Evolutionary conservation across 2,329 filamentous ascomycete species (phyloP).

Genomic region (Botrytis squamosa): DNA sequence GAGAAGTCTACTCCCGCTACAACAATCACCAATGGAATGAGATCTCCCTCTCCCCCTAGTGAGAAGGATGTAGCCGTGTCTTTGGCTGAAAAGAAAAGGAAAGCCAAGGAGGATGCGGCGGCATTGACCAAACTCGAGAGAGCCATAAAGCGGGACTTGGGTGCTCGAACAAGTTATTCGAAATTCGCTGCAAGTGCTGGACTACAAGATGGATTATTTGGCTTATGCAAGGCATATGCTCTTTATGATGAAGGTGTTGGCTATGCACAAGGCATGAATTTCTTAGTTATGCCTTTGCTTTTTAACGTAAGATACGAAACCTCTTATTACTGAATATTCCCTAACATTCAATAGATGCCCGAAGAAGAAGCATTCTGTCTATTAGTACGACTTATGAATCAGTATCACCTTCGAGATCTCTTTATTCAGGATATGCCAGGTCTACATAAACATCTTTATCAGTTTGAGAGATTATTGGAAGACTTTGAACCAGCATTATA

Average conservation of each 20-base stretch:
- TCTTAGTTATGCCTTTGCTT: slow-evolving; percentile 91
- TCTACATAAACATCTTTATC: slow-evolving; percentile 87
- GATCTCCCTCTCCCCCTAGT: slow-evolving; percentile 57
- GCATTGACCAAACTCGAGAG: slow-evolving; percentile 84
- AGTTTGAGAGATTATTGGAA: slow-evolving; percentile 91
- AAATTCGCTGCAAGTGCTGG: slow-evolving; percentile 91
- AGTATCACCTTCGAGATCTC: slow-evolving; percentile 88
- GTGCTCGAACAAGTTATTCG: slow-evolving; percentile 90
- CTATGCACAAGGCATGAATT: slow-evolving; percentile 99
- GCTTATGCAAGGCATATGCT: slow-evolving; percentile 95
- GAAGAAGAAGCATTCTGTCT: slow-evolving; percentile 96
- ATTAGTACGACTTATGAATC: slow-evolving; percentile 91
- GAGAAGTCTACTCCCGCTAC: slow-evolving; percentile 64
- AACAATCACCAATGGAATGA: slow-evolving; percentile 53
- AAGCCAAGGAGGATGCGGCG: slow-evolving; percentile 72
- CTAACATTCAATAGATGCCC: slow-evolving; percentile 65
- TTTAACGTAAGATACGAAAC: slow-evolving; percentile 69
- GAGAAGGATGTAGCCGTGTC: slow-evolving; percentile 58
- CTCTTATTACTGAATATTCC: slow-evolving; percentile 16
- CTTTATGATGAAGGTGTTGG: slow-evolving; percentile 92
- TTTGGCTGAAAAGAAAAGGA: slow-evolving; percentile 70
- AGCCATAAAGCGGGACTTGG: slow-evolving; percentile 84
- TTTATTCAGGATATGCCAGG: slow-evolving; percentile 97
- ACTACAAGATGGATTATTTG: slow-evolving; percentile 90
- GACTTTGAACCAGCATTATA: slow-evolving; percentile 92